Evolutionary conservation across 2,329 filamentous ascomycete species (phyloP), one percentile per base, ranked within the genome.

Genomic region (Colletotrichum limetticola): DNA sequence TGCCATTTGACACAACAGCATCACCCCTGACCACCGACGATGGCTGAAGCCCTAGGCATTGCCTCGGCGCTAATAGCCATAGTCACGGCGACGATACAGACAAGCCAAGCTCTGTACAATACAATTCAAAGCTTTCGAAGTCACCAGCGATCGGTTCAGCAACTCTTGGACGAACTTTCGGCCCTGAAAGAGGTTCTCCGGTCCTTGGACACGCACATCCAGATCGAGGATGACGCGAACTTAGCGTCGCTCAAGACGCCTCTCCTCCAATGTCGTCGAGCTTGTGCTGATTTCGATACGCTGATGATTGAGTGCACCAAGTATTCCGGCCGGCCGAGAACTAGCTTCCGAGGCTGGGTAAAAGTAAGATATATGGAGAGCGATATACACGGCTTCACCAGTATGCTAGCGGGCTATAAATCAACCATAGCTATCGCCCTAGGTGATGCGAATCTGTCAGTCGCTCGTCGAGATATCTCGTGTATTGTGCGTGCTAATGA

Each of bases 351-450:
- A 58, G 70, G 65, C 65, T 72, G 53, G 69, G 32, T 60, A 24
- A 42, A 58, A 35, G 16, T 66, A 2, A 53, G 56, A 22, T 68
- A 68, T 14, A 72, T 64, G 55, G 42, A 72, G 37, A 60, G 62
- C 46, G 64, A 72, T 22, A 64, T 72, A 22, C 2, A 24, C 5
- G 59, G 64, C n/a, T 68, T 72, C 30, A 59, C 49, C 1, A 55
- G 30, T 7, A 72, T 72, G 64, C 37, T 72, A 4, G 59, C 53
- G 7, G 69, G 64, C 22, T 68, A 72, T 60, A 72, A 72, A 32
- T 68, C 64, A 5, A 72, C 56, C 1, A 49, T 66, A 19, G n/a
- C 53, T 22, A 57, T 57, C 16, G 63, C 53, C 1, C 22, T 71
- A n/a, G 57, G 56, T 26, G 32, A 61, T 62, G 49, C 62, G 35